Base-by-base conservation (phyloP, 2,329 filamentous ascomycete genomes). In the Penicillium sp. region DNA sequence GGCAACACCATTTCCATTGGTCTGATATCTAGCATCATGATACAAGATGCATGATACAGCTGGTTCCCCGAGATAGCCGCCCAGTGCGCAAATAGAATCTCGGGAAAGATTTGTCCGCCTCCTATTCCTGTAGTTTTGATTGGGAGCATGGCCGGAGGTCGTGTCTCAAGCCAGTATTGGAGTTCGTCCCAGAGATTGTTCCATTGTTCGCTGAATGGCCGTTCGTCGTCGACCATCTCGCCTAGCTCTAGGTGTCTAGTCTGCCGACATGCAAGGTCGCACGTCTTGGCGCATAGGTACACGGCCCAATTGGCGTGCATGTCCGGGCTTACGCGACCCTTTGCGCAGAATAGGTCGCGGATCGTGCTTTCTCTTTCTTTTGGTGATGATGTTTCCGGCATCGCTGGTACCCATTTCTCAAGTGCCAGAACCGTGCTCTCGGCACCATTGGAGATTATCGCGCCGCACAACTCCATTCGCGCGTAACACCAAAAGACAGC, bases 231-330 rank as follows among this genome's bases (percentile, higher is more conserved):
- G 45, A 75, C 74, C 22, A 66, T 61, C 54, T 77, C 72, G 5
- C 74, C 75, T 1, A 79, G 66, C 55, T 80, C 78, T 4, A 74
- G 54, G 51, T 72, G 74, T 36, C 75, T 72, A 5, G 77, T 79
- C 27, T 74, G 74, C 20, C 75, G 70, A 18, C 76, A 74, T 9
- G 79, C 68, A 4, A 83, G 73, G 58, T 80, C 75, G 56, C 76
- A 79, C 1, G 76, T 76, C 46, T 74, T 74, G 1, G 80, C 78
- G 45, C 74, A 78, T 1, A 84, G 71, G 53, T 79, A 84, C 2
- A 84, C 80, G n/a, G 80, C 73, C 57, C 79, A 81, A 58, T 83
- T 83, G 25, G 81, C 81, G 50, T 81, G 76, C 72, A 79, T 80
- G 58, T 84, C 81, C 16, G 77, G 70, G 43, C 64, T 63, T 0